These are phyloP conservation scores for Truncatella angustata DNA, from an alignment of 2,329 filamentous ascomycete species.

Conservation along the genomic window DNA sequence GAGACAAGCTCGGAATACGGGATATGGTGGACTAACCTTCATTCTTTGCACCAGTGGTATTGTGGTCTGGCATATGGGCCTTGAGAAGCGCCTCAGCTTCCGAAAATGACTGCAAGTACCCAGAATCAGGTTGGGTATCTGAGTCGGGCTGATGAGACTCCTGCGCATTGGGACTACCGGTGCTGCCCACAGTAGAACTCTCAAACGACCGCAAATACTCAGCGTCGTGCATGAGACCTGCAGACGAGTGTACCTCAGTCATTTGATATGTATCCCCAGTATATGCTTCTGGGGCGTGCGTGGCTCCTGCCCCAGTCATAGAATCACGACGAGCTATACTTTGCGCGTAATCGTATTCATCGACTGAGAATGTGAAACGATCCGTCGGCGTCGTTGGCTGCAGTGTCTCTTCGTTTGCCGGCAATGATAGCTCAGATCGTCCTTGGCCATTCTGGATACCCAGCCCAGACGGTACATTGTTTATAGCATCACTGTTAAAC, in stretches of 20 bases:
- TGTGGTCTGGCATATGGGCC: neutral
- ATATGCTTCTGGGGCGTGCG: too few species aligned
- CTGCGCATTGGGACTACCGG: neutral
- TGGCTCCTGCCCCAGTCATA: too few species aligned
- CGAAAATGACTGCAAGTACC: neutral
- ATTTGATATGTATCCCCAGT: neutral
- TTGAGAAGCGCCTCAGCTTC: slow-evolving; percentile 4
- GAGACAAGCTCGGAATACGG: too few species aligned
- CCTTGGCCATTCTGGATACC: neutral
- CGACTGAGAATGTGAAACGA: too few species aligned
- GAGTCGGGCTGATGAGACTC: neutral
- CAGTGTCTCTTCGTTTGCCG: neutral
- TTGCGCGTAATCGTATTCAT: too few species aligned
- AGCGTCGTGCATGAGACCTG: neutral
- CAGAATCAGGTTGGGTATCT: neutral
- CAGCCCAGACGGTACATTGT: neutral
- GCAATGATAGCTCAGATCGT: neutral
- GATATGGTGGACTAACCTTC: neutral
- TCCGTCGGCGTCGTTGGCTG: neutral
- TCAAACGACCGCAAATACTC: slow-evolving; percentile 1
- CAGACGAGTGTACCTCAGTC: neutral
- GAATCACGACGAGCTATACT: too few species aligned
- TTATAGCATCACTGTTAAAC: neutral
- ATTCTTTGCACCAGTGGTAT: neutral
- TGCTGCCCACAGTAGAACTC: neutral